A percentile compares a stretch with the other conserved stretches of the same genome.
Conservation (phyloP, 768 basidiomycete genomes). For the Rubroboletus pulcherrimus region DNA sequence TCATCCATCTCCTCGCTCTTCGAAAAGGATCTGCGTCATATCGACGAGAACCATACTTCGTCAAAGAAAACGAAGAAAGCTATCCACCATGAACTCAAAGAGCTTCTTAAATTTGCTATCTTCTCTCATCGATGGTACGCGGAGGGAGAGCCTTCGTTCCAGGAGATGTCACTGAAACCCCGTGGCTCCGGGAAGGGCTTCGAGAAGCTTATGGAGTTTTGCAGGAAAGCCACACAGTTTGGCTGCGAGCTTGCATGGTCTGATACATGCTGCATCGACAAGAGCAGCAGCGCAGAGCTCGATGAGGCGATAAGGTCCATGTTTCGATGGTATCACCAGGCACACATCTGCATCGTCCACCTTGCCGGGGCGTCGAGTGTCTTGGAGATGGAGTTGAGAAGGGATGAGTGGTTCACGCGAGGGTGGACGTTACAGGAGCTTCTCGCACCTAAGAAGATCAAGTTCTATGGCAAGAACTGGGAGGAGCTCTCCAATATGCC, state of each 20-base stretch:
- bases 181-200: slow-evolving; percentile 4
- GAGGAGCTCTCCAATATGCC: background rate
- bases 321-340: slow-evolving; percentile 16
- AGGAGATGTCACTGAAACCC: background rate
- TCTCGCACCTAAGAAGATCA: slow-evolving; percentile 8
- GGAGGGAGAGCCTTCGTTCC: slow-evolving; percentile 8
- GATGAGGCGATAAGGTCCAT: slow-evolving; percentile 18
- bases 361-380: slow-evolving; percentile 5
- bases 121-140: slow-evolving; percentile 16
- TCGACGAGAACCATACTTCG: background rate
- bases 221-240: slow-evolving; percentile 2
- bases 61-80: background rate
- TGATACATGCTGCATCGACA: slow-evolving; percentile 16
- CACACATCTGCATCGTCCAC: slow-evolving; percentile 14
- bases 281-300: slow-evolving; percentile 14
- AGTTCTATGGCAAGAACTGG: slow-evolving; percentile 11
- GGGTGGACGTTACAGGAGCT: slow-evolving; percentile 16
- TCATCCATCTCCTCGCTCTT: background rate
- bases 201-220: slow-evolving; percentile 13
- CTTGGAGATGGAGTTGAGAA: background rate
- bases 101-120: slow-evolving; percentile 10
- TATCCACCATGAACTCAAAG: slow-evolving; percentile 1
- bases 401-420: slow-evolving; percentile 13
- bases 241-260: slow-evolving; percentile 16
- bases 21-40: background rate